A percentile compares a stretch with the other conserved stretches of the same genome.
Conservation (phyloP, 2,329 filamentous ascomycete genomes). For the Sphaerulina musiva region DNA sequence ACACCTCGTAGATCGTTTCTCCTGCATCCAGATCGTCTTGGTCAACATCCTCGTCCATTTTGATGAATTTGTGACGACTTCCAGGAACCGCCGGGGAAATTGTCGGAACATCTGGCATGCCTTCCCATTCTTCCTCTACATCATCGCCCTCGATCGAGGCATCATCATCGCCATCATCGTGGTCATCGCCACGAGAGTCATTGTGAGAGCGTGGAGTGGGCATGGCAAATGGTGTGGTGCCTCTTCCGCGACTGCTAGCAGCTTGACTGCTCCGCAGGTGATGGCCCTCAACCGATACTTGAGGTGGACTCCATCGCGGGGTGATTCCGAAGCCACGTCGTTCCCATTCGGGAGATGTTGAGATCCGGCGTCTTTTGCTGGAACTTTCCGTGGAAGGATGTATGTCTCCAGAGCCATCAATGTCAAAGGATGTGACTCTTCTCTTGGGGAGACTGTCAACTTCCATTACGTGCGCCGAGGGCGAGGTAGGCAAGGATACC, state of each 20-base stretch:
- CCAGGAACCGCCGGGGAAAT: slow-evolving; percentile 9
- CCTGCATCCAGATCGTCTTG: slow-evolving; percentile 18
- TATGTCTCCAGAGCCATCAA: slow-evolving; percentile 26
- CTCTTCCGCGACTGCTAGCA: slow-evolving; percentile 38
- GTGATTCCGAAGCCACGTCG: slow-evolving; percentile 35
- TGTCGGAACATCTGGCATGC: slow-evolving; percentile 33
- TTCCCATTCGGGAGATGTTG: slow-evolving; percentile 49
- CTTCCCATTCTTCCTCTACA: slow-evolving; percentile 29
- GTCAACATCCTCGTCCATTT: slow-evolving; percentile 17
- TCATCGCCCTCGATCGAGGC: background rate
- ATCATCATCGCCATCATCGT: slow-evolving; percentile 21
- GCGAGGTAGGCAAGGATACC: slow-evolving; percentile 26
- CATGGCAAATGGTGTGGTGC: slow-evolving; percentile 60
- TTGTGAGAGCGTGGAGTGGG: slow-evolving; percentile 61
- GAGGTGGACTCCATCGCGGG: slow-evolving; percentile 41
- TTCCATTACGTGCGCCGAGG: slow-evolving; percentile 15
- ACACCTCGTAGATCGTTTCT: slow-evolving; percentile 20
- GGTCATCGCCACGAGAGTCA: slow-evolving; percentile 32
- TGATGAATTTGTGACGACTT: slow-evolving; percentile 14
- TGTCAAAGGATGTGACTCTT: slow-evolving; percentile 26
- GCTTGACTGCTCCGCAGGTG: slow-evolving; percentile 24
- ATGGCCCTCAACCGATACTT: slow-evolving; percentile 31
- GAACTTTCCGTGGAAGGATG: slow-evolving; percentile 17
- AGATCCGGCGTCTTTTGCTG: slow-evolving; percentile 47
- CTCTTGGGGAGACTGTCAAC: slow-evolving; percentile 24